Evolutionary conservation across 768 basidiomycete genomes (phyloP).

Genomic region (Terana coerulea): DNA sequence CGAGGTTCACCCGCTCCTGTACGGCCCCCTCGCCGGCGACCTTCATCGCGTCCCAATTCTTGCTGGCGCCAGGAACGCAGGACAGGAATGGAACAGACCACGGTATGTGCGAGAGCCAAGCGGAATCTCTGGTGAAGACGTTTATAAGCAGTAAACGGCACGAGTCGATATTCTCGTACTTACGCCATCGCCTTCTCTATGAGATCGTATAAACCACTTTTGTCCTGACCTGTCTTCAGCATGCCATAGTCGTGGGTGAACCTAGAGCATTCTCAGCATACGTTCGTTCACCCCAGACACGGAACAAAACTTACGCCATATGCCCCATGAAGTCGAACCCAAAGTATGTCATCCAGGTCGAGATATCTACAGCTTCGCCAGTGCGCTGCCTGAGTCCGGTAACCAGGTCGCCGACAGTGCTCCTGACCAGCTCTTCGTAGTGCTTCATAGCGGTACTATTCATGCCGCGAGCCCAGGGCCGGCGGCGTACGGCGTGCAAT

Average conservation of each 20-base stretch:
- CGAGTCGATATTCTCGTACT: neutral
- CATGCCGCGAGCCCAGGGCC: conserved; percentile 12
- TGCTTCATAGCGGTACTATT: conserved; percentile 11
- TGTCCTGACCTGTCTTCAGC: conserved; percentile 4
- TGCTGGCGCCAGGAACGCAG: conserved; percentile 1
- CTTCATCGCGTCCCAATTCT: conserved; percentile 5
- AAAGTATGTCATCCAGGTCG: conserved; percentile 11
- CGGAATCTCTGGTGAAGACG: neutral
- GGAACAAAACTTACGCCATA: conserved; percentile 11
- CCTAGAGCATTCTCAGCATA: neutral
- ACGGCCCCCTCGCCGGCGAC: neutral
- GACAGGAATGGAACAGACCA: conserved; percentile 3
- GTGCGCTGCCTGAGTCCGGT: neutral
- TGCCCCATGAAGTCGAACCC: conserved; percentile 17
- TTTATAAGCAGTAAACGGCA: neutral
- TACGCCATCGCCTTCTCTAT: conserved; percentile 11
- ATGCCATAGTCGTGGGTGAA: conserved; percentile 9
- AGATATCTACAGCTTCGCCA: conserved; percentile 3
- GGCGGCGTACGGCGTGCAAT: conserved; percentile 8
- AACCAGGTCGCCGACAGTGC: neutral
- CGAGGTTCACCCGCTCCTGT: neutral
- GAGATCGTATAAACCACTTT: neutral
- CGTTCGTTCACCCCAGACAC: neutral
- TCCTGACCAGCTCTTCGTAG: conserved; percentile 10
- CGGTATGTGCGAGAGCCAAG: conserved; percentile 10